Conservation (phyloP, 2,329 filamentous ascomycete genomes). For the Botrytis squamosa region DNA sequence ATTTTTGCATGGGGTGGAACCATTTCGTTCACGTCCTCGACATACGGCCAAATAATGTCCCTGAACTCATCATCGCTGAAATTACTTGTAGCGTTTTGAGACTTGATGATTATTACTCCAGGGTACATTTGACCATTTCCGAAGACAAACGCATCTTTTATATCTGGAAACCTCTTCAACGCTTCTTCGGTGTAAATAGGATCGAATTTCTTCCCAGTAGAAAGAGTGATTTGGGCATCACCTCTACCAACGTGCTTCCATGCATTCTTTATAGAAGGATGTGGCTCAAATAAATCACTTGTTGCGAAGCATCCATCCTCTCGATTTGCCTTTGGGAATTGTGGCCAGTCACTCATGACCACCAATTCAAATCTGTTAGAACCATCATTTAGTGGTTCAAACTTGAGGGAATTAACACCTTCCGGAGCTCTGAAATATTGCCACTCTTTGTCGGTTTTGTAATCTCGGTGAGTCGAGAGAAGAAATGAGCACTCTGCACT, state of each 20-base stretch:
- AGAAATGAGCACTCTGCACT: conserved; percentile 67
- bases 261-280: conserved; percentile 50
- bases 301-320: conserved; percentile 58
- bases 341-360: conserved; percentile 56
- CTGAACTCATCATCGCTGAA: not conserved
- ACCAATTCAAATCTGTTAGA: conserved; percentile 52
- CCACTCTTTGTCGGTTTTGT: conserved; percentile 51
- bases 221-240: conserved; percentile 60
- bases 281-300: conserved; percentile 59
- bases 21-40: not conserved
- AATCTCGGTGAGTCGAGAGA: conserved; percentile 60
- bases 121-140: conserved; percentile 56
- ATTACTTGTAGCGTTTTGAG: conserved; percentile 39
- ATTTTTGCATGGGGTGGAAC: conserved; percentile 5
- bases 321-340: conserved; percentile 57
- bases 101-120: conserved; percentile 55
- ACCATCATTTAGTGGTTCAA: conserved; percentile 47
- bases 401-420: conserved; percentile 41
- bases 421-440: conserved; percentile 52
- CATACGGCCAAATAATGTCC: conserved; percentile 11
- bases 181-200: conserved; percentile 54
- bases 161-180: conserved; percentile 45
- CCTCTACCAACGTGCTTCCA: conserved; percentile 63
- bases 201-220: conserved; percentile 55
- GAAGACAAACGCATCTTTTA: conserved; percentile 60